Evolutionary conservation across 495 filamentous ascomycete species (phyloP).

Genomic region (Cetradonia linearis): DNA sequence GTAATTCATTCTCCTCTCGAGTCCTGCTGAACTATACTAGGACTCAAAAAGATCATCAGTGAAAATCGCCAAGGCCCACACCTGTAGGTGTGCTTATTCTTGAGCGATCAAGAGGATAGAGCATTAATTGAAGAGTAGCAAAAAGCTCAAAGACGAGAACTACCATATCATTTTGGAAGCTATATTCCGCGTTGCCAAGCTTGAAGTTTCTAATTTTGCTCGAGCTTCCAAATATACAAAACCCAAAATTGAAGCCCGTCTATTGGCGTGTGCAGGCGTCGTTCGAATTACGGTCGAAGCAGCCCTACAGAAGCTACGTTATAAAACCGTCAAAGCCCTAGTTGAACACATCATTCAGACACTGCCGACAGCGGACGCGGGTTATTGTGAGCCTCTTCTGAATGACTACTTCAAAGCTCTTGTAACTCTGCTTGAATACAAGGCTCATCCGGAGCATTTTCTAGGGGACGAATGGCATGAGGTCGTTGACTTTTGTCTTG

Average conservation of each 20-base stretch:
- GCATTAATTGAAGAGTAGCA: conserved; percentile 27
- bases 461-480: conserved; percentile 55
- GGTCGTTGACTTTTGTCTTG: conserved; percentile 56
- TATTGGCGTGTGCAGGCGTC: conserved; percentile 61
- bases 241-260: conserved; percentile 42
- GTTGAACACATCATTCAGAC: conserved; percentile 73
- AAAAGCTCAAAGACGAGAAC: conserved; percentile 55
- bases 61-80: conserved; percentile 47
- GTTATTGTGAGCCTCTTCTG: conserved; percentile 60
- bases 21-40: conserved; percentile 27
- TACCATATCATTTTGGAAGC: conserved; percentile 76
- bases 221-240: conserved; percentile 41
- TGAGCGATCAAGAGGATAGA: neutral
- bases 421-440: conserved; percentile 54
- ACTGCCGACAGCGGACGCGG: conserved; percentile 50
- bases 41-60: conserved; percentile 53
- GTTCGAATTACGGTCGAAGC: conserved; percentile 60
- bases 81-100: conserved; percentile 36
- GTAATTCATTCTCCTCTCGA: conserved; percentile 30
- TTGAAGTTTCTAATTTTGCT: conserved; percentile 56
- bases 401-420: conserved; percentile 73
- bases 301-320: conserved; percentile 55
- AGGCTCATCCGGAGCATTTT: conserved; percentile 71
- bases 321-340: conserved; percentile 65
- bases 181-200: conserved; percentile 57